These are phyloP conservation scores for Garcia nutans DNA, from an alignment of 345 rosid species.

Conservation along the genomic window DNA sequence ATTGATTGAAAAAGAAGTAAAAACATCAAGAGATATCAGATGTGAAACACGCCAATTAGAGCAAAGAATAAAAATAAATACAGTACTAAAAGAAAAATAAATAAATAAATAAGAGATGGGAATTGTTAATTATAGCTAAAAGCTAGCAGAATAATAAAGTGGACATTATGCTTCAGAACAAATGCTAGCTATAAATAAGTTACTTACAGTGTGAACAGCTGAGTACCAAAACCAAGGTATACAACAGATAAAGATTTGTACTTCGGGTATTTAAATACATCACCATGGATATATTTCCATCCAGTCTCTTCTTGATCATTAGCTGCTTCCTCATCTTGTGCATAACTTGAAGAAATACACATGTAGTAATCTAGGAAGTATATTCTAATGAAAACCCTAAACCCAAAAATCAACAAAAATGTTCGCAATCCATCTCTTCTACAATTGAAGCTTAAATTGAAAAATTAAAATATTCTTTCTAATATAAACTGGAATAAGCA, in stretches of 20 bases:
- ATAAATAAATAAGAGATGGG: no score
- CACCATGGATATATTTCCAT: constrained; percentile 38
- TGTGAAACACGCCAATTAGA: constrained; percentile 82
- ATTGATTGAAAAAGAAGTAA: no score
- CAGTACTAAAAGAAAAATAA: constrained; percentile 43
- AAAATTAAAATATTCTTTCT: no score
- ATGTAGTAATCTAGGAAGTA: no score
- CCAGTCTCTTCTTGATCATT: constrained; percentile 38
- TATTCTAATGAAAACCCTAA: no score
- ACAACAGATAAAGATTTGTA: constrained; percentile 30
- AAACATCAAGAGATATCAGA: no score
- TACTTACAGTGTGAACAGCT: constrained; percentile 32
- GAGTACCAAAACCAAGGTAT: constrained; percentile 32
- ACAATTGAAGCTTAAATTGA: no score
- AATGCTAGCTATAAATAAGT: not conserved
- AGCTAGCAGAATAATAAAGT: not conserved
- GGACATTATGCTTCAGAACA: not conserved
- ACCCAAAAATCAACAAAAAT: no score
- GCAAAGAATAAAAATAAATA: constrained; percentile 80
- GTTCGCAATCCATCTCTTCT: no score
- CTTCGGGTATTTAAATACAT: no score
- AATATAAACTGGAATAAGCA: no score
- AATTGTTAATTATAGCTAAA: not conserved
- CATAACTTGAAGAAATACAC: constrained; percentile 14
- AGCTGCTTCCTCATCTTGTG: constrained; percentile 32